Evolutionary conservation across 257 asterid genomes (phyloP).

Genomic region (Cordia subcordata): DNA sequence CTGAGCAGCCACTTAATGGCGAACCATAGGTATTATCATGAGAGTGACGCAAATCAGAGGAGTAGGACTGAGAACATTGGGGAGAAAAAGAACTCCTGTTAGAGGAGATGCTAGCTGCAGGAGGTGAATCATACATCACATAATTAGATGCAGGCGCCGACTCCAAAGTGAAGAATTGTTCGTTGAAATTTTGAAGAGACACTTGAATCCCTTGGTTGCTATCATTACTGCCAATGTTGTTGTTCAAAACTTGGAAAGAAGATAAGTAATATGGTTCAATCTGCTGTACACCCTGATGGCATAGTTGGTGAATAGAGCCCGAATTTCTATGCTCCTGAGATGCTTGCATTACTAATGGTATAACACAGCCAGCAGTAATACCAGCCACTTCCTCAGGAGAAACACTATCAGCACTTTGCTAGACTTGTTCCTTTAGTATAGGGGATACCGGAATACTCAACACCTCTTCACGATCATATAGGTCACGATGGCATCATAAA

Average conservation of each 20-base stretch:
- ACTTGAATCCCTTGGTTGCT: constrained; percentile 50
- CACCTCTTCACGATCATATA: background rate
- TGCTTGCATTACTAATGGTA: constrained; percentile 40
- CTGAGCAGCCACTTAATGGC: constrained; percentile 89
- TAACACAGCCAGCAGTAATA: too few species aligned
- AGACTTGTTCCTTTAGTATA: background rate
- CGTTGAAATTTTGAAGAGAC: constrained; percentile 44
- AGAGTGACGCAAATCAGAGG: constrained; percentile 49
- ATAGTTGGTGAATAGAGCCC: too few species aligned
- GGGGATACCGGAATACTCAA: background rate
- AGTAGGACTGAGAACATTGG: constrained; percentile 64
- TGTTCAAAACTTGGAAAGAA: constrained; percentile 50
- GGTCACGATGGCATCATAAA: background rate
- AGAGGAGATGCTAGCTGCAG: constrained; percentile 57
- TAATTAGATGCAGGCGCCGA: constrained; percentile 60
- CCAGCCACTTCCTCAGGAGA: background rate
- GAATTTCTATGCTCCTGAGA: constrained; percentile 57
- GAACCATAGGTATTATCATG: constrained; percentile 65
- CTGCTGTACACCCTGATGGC: constrained; percentile 46
- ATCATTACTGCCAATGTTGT: constrained; percentile 32
- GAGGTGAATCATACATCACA: constrained; percentile 48
- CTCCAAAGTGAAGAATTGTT: constrained; percentile 72
- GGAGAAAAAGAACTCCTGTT: constrained; percentile 75
- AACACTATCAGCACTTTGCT: background rate
- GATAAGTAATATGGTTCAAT: constrained; percentile 35